Evolutionary conservation across 2,329 filamentous ascomycete species (phyloP).

Genomic region (Bipolaris oryzae): DNA sequence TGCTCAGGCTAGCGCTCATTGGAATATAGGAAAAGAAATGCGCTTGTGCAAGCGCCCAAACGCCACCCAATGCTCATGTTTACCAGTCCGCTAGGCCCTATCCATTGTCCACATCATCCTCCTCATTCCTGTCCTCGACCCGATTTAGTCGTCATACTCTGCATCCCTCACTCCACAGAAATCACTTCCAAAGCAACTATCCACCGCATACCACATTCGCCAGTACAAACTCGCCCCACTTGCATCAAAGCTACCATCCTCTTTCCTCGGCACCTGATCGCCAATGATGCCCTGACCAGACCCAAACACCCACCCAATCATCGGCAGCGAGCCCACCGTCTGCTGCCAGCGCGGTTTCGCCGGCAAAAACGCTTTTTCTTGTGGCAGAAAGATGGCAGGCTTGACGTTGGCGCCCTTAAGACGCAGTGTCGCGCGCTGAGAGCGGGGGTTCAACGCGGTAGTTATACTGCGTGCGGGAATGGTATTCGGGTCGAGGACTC

Average conservation of each 20-base stretch:
- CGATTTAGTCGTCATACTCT: constrained; percentile 47
- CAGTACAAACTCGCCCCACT: constrained; percentile 66
- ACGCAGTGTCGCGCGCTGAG: constrained; percentile 33
- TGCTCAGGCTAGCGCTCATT: background rate
- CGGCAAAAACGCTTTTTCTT: constrained; percentile 56
- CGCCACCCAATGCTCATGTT: constrained; percentile 15
- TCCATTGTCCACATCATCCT: background rate
- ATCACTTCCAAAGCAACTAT: constrained; percentile 63
- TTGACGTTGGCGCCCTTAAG: constrained; percentile 46
- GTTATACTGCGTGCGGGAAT: constrained; percentile 23
- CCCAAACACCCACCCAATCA: constrained; percentile 55
- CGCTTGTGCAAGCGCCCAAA: constrained; percentile 4
- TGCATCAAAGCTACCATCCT: constrained; percentile 79
- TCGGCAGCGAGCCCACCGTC: constrained; percentile 55
- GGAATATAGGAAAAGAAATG: background rate
- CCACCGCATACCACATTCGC: constrained; percentile 64
- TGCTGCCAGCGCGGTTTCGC: constrained; percentile 50
- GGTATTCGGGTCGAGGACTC: constrained; percentile 37
- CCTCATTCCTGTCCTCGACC: background rate
- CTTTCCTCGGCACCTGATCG: constrained; percentile 73
- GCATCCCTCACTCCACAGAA: constrained; percentile 65
- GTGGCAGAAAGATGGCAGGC: constrained; percentile 49
- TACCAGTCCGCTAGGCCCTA: background rate
- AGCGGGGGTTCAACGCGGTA: constrained; percentile 28
- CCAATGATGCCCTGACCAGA: constrained; percentile 68